Percentiles rank a stretch among this genome's conserved stretches.
These are phyloP conservation scores for Bassia scoparia DNA, from an alignment of 148 eudicot species.

Conservation along the genomic window DNA sequence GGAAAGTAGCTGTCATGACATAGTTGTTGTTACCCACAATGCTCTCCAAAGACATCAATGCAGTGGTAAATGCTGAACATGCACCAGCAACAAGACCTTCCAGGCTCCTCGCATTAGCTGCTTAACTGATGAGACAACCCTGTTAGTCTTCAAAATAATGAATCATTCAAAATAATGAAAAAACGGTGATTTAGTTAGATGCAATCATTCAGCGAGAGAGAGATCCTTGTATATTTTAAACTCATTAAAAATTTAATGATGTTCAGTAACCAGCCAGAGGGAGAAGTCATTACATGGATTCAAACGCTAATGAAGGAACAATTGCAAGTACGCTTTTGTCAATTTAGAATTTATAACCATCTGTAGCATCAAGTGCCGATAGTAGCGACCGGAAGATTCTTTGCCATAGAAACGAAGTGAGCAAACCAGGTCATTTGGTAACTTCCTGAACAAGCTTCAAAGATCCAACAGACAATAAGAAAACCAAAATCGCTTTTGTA, in stretches of 20 bases:
- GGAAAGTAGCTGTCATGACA: background rate
- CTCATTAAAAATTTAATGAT: too few species aligned
- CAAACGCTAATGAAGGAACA: background rate
- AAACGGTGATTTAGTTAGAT: too few species aligned
- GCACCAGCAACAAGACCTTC: background rate
- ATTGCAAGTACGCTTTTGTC: conserved; percentile 39
- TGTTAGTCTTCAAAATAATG: too few species aligned
- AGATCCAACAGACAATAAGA: conserved; percentile 22
- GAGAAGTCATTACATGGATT: too few species aligned
- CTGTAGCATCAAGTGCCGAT: conserved; percentile 87
- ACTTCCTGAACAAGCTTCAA: conserved; percentile 80
- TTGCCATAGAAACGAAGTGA: conserved; percentile 64
- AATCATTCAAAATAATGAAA: too few species aligned
- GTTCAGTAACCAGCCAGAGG: too few species aligned
- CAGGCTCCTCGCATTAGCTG: background rate
- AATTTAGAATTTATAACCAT: conserved; percentile 48
- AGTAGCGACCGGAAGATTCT: conserved; percentile 78
- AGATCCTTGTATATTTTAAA: too few species aligned
- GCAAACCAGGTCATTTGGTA: conserved; percentile 46
- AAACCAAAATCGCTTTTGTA: conserved; percentile 1
- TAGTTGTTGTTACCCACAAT: conserved; percentile 4
- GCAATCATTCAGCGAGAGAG: too few species aligned
- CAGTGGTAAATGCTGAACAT: background rate
- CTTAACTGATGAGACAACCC: too few species aligned
- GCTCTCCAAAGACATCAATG: background rate